A percentile compares a stretch with the other conserved stretches of the same genome.
Evolutionary conservation across 2,329 filamentous ascomycete species (phyloP).

Genomic region (Fusarium napiforme): DNA sequence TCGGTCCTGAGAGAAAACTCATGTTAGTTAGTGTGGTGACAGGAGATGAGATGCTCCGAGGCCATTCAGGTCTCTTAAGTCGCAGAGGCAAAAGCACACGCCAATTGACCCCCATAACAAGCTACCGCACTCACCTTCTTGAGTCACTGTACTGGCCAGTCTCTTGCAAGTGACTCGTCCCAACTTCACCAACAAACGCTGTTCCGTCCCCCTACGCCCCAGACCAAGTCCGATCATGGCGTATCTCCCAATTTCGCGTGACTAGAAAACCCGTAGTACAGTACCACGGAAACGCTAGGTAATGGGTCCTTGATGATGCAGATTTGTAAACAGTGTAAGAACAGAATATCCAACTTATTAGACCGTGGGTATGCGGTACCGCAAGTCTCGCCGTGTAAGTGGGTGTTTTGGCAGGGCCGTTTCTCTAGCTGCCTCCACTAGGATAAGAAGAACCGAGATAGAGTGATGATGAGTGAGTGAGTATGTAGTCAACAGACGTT

Average conservation of each 20-base stretch:
- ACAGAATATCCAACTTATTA: background rate
- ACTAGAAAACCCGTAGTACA: background rate
- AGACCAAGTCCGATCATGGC: conserved; percentile 28
- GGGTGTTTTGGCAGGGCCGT: conserved; percentile 3
- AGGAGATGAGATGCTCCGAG: background rate
- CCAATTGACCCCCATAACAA: background rate
- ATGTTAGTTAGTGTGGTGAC: conserved; percentile 14
- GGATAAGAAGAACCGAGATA: background rate
- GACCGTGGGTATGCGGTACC: conserved; percentile 16
- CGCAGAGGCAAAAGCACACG: conserved; percentile 5
- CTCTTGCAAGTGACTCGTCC: conserved; percentile 27
- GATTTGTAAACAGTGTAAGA: background rate
- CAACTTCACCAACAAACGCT: conserved; percentile 30
- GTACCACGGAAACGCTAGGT: background rate
- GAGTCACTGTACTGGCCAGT: conserved; percentile 32
- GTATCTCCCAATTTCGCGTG: background rate
- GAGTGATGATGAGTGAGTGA: background rate
- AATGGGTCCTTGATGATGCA: background rate
- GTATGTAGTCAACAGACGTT: background rate
- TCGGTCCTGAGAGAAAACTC: conserved; percentile 19
- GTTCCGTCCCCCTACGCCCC: conserved; percentile 2
- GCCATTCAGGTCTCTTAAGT: background rate
- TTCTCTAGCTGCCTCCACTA: conserved; percentile 21
- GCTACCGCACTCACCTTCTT: conserved; percentile 27
- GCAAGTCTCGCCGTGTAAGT: conserved; percentile 32